Evolutionary conservation across 169 alveolate genomes (phyloP), one percentile per base, ranked within the genome.

Genomic region (Cryptosporidium ubiquitum): DNA sequence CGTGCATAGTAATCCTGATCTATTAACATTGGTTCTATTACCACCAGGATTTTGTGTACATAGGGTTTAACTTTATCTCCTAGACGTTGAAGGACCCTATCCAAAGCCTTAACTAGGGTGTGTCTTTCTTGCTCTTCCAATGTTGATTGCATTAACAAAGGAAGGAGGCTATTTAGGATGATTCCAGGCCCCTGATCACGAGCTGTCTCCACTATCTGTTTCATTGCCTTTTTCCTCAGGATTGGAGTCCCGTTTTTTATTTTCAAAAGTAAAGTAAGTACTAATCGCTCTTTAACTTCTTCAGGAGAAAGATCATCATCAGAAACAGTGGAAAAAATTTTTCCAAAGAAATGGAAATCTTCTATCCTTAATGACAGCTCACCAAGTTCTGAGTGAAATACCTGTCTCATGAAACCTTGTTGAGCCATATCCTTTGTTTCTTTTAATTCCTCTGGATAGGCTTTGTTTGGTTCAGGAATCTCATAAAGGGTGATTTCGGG

Each of bases 1-100:
- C 99, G 96, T 0, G 99, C 99, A 91, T 98, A 99, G 92, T 97
- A 98, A 86, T 98, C 99, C 92, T 99, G 99, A 92, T 99, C 99
- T 55, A 98, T 98, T 29, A 99, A 94, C 94, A 99, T 94, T 1
- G 99, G 99, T 92, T 98, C 99, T 14, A 99, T 98, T 31, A 98
- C 99, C 23, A 97, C 99, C 85, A 99, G 91, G 20, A 99, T 98
- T 93, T 98, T 98, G 86, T 98, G 99, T 18, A 98, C 99, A 94
- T 97, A 97, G 2, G 99, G 99, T 20, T 99, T 95, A 31, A 98
- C 99, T 69, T 95, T 75, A 68, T 98, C 99, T 68, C 98, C 99
- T 85, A 99, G 86, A 92, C 98, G 97, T 91, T 97, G 97, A 40
- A 99, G 92, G 51, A 98, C 96, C 86, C 99, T 96, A 75, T 99